Conservation (phyloP, 176 grass and related monocot genomes). For the Thinopyrum elongatum region DNA sequence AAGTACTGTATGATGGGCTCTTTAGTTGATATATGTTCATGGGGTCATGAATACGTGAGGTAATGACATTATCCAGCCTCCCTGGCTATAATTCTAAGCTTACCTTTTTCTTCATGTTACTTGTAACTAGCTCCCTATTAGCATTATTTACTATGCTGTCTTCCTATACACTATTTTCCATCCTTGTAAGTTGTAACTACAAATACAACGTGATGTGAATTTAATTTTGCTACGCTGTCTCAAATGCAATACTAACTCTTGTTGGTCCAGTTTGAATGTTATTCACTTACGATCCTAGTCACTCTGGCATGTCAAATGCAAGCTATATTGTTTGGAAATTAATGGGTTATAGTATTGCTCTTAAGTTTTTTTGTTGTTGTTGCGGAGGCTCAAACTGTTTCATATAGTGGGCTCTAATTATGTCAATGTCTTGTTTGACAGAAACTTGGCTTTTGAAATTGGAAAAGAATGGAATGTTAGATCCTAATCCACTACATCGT, state of each 20-base stretch:
- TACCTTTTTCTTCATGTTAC: not conserved
- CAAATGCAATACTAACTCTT: not conserved
- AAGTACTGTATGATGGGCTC: conserved; percentile 83
- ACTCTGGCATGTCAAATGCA: not conserved
- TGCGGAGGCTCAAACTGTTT: not conserved
- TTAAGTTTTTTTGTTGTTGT: not conserved
- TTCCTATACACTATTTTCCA: not conserved
- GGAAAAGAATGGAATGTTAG: conserved; percentile 67
- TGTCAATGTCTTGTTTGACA: conserved; percentile 17
- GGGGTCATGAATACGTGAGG: conserved; percentile 98
- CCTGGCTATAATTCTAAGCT: not conserved
- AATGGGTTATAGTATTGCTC: no score
- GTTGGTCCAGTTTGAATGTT: not conserved
- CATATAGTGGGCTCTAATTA: conserved; percentile 32
- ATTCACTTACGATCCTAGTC: not conserved
- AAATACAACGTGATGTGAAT: not conserved
- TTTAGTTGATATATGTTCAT: conserved; percentile 88
- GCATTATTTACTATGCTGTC: not conserved
- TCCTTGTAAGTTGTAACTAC: not conserved
- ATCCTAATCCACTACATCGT: not conserved
- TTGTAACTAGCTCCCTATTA: not conserved
- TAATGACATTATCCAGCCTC: conserved; percentile 17
- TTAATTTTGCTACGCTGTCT: not conserved
- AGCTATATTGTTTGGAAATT: not conserved
- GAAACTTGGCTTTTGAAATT: conserved; percentile 81